Base-by-base conservation (phyloP, 495 filamentous ascomycete genomes). In the Arthonia radiata region DNA sequence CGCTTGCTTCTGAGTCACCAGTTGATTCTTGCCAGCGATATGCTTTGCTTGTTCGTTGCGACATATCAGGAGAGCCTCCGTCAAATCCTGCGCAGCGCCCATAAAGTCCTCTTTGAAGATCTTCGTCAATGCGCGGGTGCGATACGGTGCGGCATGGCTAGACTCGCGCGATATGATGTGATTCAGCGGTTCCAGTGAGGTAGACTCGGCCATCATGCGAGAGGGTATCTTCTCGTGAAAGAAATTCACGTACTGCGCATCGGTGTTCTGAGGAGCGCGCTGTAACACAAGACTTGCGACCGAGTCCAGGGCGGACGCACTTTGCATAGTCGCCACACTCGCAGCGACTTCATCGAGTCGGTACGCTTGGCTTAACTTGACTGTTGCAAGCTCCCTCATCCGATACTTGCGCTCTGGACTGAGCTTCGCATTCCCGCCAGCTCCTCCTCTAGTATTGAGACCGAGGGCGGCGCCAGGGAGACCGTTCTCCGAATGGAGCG, bases 201-300 rank as follows among this genome's bases (percentile, higher is more conserved):
- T 80, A 42, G 56, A 74, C 37, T 79, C 62, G 25, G 67, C 74
- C 34, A 81, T 56, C 48, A 74, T 70, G 15, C 75, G 52, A 8
- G 62, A 70, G 1, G 75, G 75, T 21, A 82, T 81, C 53, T 80
- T 81, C 39, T 82, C 76, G 47, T 81, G 75, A 42, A 82, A 81
- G 47, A 82, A 81, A 37, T 82, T 71, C 3, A 81, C 75, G 33
- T 82, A 82, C 35, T 71, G 72, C 16, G 71, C 75, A 36, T 80
- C 72, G 6, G 54, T 42, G 34, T 77, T 62, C 13, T 55, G 38
- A 0, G 62, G 49, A 27, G 56, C 64, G 26, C 76, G 52, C 39
- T 71, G 64, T 25, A 80, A 46, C 11, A 81, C 76, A 27, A 67
- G 55, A 12, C 59, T 53, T n/a, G 70, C 75, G 3, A 80, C 76